These are phyloP conservation scores for Schizochytrium sp. DNA, from an alignment of 108 stramenopile species.

Conservation along the genomic window DNA sequence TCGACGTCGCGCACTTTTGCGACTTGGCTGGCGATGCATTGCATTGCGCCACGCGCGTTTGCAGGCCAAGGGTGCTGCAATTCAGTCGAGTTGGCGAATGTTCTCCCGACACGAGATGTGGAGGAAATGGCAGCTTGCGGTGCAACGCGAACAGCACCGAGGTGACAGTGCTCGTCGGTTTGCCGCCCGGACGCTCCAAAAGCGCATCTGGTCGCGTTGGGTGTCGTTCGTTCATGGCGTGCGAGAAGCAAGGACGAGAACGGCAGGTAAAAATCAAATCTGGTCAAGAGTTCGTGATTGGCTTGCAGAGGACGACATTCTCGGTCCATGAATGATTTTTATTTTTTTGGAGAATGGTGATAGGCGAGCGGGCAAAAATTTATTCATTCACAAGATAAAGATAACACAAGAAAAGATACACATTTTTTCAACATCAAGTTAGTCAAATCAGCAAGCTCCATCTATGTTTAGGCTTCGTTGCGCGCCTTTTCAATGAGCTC, in stretches of 20 bases:
- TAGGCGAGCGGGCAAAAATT: neutral
- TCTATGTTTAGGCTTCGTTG: too few relatives aligned
- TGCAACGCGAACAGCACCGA: neutral
- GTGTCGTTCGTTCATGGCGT: too few relatives aligned
- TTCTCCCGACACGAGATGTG: neutral
- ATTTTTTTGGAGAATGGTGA: neutral
- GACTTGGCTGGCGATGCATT: neutral
- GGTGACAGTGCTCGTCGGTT: too few relatives aligned
- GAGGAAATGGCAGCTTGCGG: neutral
- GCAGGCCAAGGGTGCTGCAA: neutral
- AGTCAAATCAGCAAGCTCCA: too few relatives aligned
- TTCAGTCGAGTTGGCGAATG: neutral
- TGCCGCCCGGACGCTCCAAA: neutral
- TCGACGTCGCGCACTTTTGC: neutral
- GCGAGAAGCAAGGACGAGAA: neutral
- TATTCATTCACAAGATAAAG: neutral
- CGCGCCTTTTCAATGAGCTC: neutral
- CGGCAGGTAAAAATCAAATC: neutral
- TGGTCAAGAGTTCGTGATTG: neutral
- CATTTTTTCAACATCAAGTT: too few relatives aligned
- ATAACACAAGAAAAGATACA: neutral
- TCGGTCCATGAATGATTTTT: too few relatives aligned
- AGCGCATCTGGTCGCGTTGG: neutral
- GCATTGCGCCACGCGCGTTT: neutral
- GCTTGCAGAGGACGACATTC: neutral